Evolutionary conservation across 768 basidiomycete genomes (phyloP).

Genomic region (Mycena rosella): DNA sequence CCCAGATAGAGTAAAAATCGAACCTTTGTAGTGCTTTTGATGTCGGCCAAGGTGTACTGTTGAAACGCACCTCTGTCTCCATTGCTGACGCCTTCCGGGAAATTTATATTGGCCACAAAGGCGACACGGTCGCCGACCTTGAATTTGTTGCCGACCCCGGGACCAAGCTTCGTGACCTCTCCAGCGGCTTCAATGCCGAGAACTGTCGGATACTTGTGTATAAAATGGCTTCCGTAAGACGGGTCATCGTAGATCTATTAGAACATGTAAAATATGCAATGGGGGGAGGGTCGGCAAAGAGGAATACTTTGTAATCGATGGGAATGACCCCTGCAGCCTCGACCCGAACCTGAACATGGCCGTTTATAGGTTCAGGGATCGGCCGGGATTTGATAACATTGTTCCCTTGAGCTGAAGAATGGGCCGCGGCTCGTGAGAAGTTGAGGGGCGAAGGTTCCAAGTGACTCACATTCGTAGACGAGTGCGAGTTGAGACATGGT

Average conservation of each 20-base stretch:
- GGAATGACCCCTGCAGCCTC: conserved; percentile 2
- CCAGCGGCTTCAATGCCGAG: conserved; percentile 54
- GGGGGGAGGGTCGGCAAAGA: too few relatives aligned
- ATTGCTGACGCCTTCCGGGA: not conserved
- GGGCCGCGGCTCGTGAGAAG: not conserved
- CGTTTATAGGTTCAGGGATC: not conserved
- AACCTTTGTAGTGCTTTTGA: conserved; percentile 7
- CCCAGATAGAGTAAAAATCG: too few relatives aligned
- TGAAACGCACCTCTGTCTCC: conserved; percentile 25
- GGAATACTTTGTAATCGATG: not conserved
- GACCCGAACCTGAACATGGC: not conserved
- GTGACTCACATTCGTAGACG: conserved; percentile 1
- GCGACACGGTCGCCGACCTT: conserved; percentile 54
- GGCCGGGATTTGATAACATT: not conserved
- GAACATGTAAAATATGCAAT: too few relatives aligned
- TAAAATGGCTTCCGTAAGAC: not conserved
- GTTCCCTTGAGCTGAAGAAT: conserved; percentile 8
- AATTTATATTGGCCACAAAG: not conserved
- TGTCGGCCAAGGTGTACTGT: conserved; percentile 21
- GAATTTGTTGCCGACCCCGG: conserved; percentile 51
- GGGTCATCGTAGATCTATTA: conserved; percentile 5
- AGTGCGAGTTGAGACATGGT: conserved; percentile 22
- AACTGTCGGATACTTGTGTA: conserved; percentile 48
- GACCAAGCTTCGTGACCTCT: conserved; percentile 54
- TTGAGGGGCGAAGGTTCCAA: not conserved